Conservation (phyloP, 2,329 filamentous ascomycete species). For the Colletotrichum noveboracense region DNA sequence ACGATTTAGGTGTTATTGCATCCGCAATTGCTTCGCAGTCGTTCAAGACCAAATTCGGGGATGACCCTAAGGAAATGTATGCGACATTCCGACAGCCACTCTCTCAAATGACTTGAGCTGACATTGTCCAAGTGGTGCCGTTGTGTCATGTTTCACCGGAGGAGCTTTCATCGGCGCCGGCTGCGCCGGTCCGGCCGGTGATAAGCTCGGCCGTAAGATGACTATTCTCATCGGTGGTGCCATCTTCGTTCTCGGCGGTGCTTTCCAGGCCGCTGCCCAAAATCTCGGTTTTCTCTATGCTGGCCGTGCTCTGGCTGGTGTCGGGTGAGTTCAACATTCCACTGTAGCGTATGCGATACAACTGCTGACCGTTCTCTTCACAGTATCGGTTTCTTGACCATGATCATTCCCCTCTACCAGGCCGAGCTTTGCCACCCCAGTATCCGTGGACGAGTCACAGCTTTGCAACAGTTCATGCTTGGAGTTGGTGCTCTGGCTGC, state of each 20-base stretch:
- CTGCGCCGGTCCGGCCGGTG: constrained; percentile 66
- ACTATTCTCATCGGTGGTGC: constrained; percentile 76
- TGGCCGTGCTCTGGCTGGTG: constrained; percentile 72
- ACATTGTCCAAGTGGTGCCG: constrained; percentile 57
- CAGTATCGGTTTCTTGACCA: constrained; percentile 50
- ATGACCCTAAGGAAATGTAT: constrained; percentile 41
- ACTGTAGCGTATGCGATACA: not conserved
- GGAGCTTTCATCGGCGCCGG: constrained; percentile 75
- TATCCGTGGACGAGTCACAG: constrained; percentile 77
- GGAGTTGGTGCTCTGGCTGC: constrained; percentile 77
- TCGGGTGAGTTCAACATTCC: constrained; percentile 41
- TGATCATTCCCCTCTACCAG: constrained; percentile 69
- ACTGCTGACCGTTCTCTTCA: not conserved
- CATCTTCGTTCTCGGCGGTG: constrained; percentile 75
- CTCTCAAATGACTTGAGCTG: not conserved
- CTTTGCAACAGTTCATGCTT: constrained; percentile 83
- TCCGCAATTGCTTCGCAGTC: constrained; percentile 55
- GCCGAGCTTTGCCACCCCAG: constrained; percentile 80
- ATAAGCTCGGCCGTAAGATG: constrained; percentile 70
- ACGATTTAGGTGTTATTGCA: constrained; percentile 60
- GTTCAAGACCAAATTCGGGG: constrained; percentile 44
- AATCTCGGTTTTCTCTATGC: constrained; percentile 67
- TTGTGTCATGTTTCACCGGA: constrained; percentile 81
- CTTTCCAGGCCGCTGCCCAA: constrained; percentile 73
- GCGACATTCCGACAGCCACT: constrained; percentile 16